A percentile compares a stretch with the other conserved stretches of the same genome.
phyloP scores from a whole-genome alignment of 495 filamentous ascomycete genomes.

The Neurospora cerealis region DNA sequence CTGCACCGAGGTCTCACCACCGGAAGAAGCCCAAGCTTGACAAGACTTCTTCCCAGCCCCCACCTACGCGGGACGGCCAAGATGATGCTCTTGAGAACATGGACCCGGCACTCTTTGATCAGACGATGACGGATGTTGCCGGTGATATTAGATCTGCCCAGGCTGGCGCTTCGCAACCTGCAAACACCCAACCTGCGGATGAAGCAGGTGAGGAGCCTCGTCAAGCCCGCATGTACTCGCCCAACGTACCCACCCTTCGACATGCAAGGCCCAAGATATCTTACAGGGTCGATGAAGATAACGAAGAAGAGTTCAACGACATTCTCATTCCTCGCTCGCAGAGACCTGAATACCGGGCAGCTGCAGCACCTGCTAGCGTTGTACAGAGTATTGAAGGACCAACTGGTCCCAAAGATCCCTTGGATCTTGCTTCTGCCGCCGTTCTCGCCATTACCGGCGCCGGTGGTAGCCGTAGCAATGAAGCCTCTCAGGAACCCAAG shows the following conservation, averaged over 20 bases:
- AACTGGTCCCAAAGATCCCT: slow-evolving; percentile 15
- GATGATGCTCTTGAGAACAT: slow-evolving; percentile 26
- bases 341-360: slow-evolving; percentile 5
- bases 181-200: background rate
- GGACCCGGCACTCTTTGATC: slow-evolving; percentile 28
- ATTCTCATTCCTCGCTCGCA: slow-evolving; percentile 18
- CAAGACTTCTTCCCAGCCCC: background rate
- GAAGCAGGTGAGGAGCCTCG: slow-evolving; percentile 3
- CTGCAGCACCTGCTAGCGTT: slow-evolving; percentile 8
- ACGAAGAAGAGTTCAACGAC: slow-evolving; percentile 29
- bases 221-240: slow-evolving; percentile 13
- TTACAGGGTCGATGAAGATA: slow-evolving; percentile 29
- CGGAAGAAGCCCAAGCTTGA: slow-evolving; percentile 26
- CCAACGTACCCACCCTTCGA: slow-evolving; percentile 29
- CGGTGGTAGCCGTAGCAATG: background rate
- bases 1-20: slow-evolving; percentile 22
- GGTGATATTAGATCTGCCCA: background rate
- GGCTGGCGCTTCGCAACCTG: slow-evolving; percentile 2
- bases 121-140: slow-evolving; percentile 11
- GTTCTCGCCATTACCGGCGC: slow-evolving; percentile 10
- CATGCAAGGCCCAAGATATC: slow-evolving; percentile 35
- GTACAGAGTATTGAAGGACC: background rate
- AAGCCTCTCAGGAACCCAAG: background rate
- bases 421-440: slow-evolving; percentile 30
- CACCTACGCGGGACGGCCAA: slow-evolving; percentile 6